A percentile compares a stretch with the other conserved stretches of the same genome.
phyloP scores from a whole-genome alignment of 306 rosid species.

The Morella rubra region DNA sequence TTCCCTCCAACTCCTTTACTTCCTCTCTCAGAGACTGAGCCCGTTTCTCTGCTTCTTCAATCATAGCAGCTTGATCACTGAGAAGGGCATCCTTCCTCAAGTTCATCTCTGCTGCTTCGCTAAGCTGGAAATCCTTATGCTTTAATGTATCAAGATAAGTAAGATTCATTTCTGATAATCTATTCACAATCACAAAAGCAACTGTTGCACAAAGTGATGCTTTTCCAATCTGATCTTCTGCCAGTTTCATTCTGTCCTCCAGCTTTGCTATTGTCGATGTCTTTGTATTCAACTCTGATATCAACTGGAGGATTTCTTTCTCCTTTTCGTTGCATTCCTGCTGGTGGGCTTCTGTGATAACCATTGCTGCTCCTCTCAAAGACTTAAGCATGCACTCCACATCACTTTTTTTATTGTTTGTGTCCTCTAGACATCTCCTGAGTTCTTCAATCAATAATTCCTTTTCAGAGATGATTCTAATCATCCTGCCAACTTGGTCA shows the following conservation, averaged over 20 bases:
- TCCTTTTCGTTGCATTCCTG: constrained; percentile 62
- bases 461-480: constrained; percentile 65
- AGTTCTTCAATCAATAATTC: constrained; percentile 78
- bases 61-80: constrained; percentile 46
- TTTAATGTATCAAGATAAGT: constrained; percentile 46
- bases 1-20: constrained; percentile 47
- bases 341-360: constrained; percentile 84
- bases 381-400: constrained; percentile 88
- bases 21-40: constrained; percentile 32
- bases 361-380: constrained; percentile 78
- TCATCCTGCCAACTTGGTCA: constrained; percentile 70
- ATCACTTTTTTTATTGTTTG: constrained; percentile 75
- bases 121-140: constrained; percentile 45
- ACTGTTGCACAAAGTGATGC: constrained; percentile 72
- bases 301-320: constrained; percentile 54
- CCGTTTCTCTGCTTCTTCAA: constrained; percentile 53
- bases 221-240: constrained; percentile 47
- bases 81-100: constrained; percentile 54
- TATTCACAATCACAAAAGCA: constrained; percentile 69
- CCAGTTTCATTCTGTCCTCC: constrained; percentile 50
- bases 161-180: constrained; percentile 65
- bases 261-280: constrained; percentile 41
- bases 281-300: constrained; percentile 47
- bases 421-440: constrained; percentile 77
- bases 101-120: constrained; percentile 48